Conservation (phyloP, 306 rosid species). For the Casuarina cunninghamiana region DNA sequence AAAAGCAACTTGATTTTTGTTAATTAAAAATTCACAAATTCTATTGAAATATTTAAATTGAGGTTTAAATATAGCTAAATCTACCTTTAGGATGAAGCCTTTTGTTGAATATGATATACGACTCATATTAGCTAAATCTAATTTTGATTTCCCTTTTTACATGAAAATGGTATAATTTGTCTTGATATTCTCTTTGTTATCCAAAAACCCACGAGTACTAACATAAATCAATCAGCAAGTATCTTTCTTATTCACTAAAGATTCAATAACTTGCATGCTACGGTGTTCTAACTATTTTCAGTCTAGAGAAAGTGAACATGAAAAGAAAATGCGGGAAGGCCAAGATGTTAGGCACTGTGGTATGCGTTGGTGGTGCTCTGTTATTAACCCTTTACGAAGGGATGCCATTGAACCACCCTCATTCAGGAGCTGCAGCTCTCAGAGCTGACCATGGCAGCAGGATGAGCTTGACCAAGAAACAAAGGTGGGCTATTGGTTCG, state of each 20-base stretch:
- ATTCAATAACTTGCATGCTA: constrained; percentile 7
- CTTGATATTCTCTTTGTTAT: no score
- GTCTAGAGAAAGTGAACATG: constrained; percentile 72
- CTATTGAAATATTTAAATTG: no score
- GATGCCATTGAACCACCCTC: constrained; percentile 41
- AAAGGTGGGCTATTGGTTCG: constrained; percentile 68
- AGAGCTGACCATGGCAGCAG: constrained; percentile 1
- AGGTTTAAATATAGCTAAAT: no score
- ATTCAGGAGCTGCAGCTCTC: constrained; percentile 22
- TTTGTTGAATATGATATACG: no score
- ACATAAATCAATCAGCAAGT: no score
- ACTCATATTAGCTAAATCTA: no score
- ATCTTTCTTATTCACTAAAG: constrained; percentile 7
- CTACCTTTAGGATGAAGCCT: no score
- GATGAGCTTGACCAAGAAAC: constrained; percentile 22
- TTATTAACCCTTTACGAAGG: constrained; percentile 70
- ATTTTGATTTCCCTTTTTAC: no score
- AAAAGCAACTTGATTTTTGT: no score
- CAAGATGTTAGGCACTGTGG: constrained; percentile 56
- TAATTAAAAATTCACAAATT: no score
- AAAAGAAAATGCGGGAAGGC: constrained; percentile 62
- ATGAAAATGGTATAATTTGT: no score
- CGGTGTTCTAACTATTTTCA: constrained; percentile 26
- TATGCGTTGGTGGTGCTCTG: constrained; percentile 67
- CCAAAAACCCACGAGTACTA: no score